A percentile compares a stretch with the other conserved stretches of the same genome.
Conservation (phyloP, 2,329 filamentous ascomycete genomes). For the Myriosclerotinia curreyana region DNA sequence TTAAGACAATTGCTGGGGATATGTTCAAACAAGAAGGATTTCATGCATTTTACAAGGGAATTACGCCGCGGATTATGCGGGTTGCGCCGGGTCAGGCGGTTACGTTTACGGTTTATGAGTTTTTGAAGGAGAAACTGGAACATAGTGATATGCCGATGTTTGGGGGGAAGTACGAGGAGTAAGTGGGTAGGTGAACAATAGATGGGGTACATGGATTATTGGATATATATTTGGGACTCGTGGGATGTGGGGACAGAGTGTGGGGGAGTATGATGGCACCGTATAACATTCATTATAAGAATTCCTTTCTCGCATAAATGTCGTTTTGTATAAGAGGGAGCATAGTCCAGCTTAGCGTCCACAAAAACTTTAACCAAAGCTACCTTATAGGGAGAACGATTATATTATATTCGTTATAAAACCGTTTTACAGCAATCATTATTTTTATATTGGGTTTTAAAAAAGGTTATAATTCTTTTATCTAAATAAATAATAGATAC, state of each 20-base stretch:
- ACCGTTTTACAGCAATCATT: no score
- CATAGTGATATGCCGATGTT: slow-evolving; percentile 55
- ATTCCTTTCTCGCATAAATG: neutral
- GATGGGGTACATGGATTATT: neutral
- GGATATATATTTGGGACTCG: neutral
- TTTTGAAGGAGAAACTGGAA: slow-evolving; percentile 69
- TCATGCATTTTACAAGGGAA: slow-evolving; percentile 97
- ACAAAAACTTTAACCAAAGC: slow-evolving; percentile 18
- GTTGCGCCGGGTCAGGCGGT: slow-evolving; percentile 92
- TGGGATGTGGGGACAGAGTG: neutral
- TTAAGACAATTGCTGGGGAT: slow-evolving; percentile 71
- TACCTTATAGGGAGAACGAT: no score
- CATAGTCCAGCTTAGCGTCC: slow-evolving; percentile 28
- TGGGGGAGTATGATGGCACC: neutral
- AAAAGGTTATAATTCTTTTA: no score
- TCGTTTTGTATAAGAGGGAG: neutral
- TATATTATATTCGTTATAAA: no score
- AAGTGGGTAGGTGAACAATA: slow-evolving; percentile 28
- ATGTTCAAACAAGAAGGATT: slow-evolving; percentile 95
- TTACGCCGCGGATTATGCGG: slow-evolving; percentile 95
- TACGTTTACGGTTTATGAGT: slow-evolving; percentile 75
- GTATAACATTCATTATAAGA: neutral
- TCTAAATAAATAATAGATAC: no score
- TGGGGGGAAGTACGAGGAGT: slow-evolving; percentile 67
- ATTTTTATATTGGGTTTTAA: no score